Evolutionary conservation across 1,284 basidiomycete genomes (phyloP).

Genomic region (Athelia psychrophila): DNA sequence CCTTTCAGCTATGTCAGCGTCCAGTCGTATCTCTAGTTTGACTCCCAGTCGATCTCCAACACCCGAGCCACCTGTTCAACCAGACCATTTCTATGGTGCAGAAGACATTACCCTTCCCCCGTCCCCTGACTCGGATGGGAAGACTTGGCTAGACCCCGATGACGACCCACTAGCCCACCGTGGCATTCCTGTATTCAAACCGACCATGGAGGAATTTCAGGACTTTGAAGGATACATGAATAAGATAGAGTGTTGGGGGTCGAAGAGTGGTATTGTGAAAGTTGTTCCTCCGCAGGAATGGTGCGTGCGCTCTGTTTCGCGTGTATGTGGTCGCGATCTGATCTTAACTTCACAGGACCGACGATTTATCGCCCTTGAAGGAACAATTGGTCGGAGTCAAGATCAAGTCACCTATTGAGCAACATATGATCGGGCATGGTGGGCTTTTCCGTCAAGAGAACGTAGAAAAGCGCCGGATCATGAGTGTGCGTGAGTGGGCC

Average conservation of each 20-base stretch:
- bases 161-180: conserved; percentile 84
- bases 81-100: conserved; percentile 77
- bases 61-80: conserved; percentile 58
- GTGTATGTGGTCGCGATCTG: conserved; percentile 1
- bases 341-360: conserved; percentile 50
- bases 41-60: conserved; percentile 48
- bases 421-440: conserved; percentile 82
- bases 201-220: conserved; percentile 82
- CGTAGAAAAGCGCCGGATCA: conserved; percentile 80
- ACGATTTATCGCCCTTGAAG: conserved; percentile 66
- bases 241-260: conserved; percentile 84
- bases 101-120: conserved; percentile 49
- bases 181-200: conserved; percentile 93
- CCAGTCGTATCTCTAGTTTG: no score
- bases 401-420: conserved; percentile 87
- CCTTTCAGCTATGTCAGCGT: no score
- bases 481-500: conserved; percentile 86
- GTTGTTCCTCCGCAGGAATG: conserved; percentile 93
- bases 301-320: conserved; percentile 47
- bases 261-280: conserved; percentile 88
- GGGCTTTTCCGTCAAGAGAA: conserved; percentile 92
- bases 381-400: conserved; percentile 69
- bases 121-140: conserved; percentile 57
- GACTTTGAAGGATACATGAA: conserved; percentile 91
- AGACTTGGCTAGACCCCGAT: conserved; percentile 68